Evolutionary conservation across 345 rosid species (phyloP), one percentile per base, ranked within the genome.

Genomic region (Fremontodendron californicum): DNA sequence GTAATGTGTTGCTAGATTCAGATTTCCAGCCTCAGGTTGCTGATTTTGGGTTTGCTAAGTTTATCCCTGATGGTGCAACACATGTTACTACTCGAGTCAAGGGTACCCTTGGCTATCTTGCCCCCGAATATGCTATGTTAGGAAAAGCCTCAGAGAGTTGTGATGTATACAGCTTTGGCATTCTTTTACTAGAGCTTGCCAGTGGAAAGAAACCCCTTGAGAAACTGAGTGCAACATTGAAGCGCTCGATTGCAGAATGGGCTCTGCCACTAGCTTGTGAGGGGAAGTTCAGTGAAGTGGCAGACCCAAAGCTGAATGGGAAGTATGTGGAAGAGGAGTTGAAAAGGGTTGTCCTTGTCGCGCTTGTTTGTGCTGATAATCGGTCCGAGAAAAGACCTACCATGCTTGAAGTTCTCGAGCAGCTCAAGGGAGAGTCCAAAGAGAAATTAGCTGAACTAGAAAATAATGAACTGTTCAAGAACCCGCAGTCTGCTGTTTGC

Each of bases 111-210:
- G 94, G 97, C 78, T 92, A 92, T 77, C 91, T 92, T 43, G 97
- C 93, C 40, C 97, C 94, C 0, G 94, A 92, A 57, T 92, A 92
- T 69, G 94, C 94, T 3, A 90, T 90, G 94, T 83, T 90, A 21
- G 94, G 94, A 54, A 89, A 90, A 84, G 97, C 92, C 49, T 89
- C 91, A 0, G 94, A 90, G 85, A 88, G 97, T 81, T 92, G 97
- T 67, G 97, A 92, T 74, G 93, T 92, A 9, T 92, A 88, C 81
- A 92, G 97, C 88, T 90, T 89, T 52, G 97, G 97, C 65, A 89
- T 92, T 71, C 93, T 92, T 46, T 80, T 90, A 75, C 88, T 92
- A 25, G 97, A 92, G 80, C 85, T 92, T 67, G 88, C 85, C 65
- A 85, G 90, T 35, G 97, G 94, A 75, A 92, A 82, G 86, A 90